Evolutionary conservation across 306 rosid genomes (phyloP).

Genomic region (Rubus parviflorus): DNA sequence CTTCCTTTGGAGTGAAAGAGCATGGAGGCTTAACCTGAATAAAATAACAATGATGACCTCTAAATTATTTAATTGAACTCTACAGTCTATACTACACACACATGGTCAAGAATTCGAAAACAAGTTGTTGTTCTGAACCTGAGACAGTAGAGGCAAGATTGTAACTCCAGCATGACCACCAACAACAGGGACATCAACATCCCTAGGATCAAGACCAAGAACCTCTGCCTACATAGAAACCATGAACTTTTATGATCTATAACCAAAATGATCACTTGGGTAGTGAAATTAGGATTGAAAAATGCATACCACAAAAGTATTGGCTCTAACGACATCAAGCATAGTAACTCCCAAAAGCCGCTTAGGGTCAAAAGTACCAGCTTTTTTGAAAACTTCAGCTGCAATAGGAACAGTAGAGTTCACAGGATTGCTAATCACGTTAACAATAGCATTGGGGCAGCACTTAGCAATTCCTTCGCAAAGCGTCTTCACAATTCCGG

Average conservation of each 20-base stretch:
- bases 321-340: conserved; percentile 93
- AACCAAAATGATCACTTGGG: background rate
- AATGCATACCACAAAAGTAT: conserved; percentile 87
- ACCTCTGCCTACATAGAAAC: conserved; percentile 75
- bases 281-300: background rate
- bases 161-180: conserved; percentile 99
- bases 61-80: background rate
- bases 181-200: conserved; percentile 90
- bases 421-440: conserved; percentile 96
- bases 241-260: background rate
- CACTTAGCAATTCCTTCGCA: conserved; percentile 76
- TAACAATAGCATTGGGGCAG: conserved; percentile 93
- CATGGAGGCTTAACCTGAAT: conserved; percentile 88
- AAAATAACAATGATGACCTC: background rate
- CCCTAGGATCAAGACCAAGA: conserved; percentile 89
- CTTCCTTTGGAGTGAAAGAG: conserved; percentile 76
- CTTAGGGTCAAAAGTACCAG: conserved; percentile 87
- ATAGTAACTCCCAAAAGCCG: conserved; percentile 80
- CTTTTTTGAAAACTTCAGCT: conserved; percentile 90
- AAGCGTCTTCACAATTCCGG: conserved; percentile 91
- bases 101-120: background rate
- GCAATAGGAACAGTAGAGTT: conserved; percentile 95
- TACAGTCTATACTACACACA: background rate
- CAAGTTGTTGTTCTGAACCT: conserved; percentile 46
- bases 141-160: conserved; percentile 91